Evolutionary conservation across 2,329 filamentous ascomycete species (phyloP).

Genomic region (Aspergillus sp.): DNA sequence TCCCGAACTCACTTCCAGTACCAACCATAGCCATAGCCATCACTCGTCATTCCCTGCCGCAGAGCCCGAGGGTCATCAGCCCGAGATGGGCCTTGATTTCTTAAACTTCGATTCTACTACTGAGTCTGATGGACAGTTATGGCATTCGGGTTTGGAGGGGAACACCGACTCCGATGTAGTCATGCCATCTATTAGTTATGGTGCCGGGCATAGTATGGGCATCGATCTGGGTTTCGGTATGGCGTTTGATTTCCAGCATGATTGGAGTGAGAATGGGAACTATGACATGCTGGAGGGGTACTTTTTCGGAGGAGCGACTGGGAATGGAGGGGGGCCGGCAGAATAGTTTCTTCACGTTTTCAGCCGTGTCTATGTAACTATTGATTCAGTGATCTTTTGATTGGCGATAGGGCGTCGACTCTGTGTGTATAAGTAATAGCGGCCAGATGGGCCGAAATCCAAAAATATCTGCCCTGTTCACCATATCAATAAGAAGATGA

Average conservation of each 20-base stretch:
- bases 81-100: constrained; percentile 46
- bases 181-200: constrained; percentile 23
- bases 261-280: constrained; percentile 41
- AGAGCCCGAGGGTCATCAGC: background rate
- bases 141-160: constrained; percentile 18
- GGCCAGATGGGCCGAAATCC: no score
- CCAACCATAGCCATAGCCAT: constrained; percentile 12
- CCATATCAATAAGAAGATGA: no score
- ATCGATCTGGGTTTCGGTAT: constrained; percentile 40
- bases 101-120: constrained; percentile 43
- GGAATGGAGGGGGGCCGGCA: constrained; percentile 18
- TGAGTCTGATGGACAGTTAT: constrained; percentile 18
- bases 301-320: constrained; percentile 43
- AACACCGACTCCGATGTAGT: constrained; percentile 22
- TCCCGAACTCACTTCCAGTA: constrained; percentile 6
- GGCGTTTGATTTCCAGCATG: constrained; percentile 40
- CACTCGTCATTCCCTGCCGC: constrained; percentile 16
- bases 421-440: no score
- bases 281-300: constrained; percentile 49
- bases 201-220: constrained; percentile 32
- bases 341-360: background rate
- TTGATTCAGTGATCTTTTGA: no score
- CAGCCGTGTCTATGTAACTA: no score
- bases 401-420: no score
- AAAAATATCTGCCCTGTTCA: no score